These are phyloP conservation scores for Paramecium biaurelia DNA, from an alignment of 73 alveolate genomes.

Conservation along the genomic window DNA sequence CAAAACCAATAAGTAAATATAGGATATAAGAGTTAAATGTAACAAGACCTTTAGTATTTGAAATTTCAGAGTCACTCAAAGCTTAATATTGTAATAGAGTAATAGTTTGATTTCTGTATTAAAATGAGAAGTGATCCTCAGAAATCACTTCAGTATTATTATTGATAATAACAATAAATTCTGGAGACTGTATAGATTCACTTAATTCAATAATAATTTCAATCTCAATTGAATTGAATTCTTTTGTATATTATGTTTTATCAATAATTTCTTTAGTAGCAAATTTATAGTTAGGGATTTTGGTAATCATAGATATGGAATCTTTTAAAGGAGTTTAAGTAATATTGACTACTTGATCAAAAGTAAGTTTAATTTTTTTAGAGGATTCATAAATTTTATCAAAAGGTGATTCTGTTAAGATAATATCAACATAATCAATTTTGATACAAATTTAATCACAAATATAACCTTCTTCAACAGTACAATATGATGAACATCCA, in stretches of 20 bases:
- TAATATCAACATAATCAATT: not conserved
- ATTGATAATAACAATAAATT: not conserved
- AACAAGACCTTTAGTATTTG: not conserved
- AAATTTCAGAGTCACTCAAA: not conserved
- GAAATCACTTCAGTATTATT: not conserved
- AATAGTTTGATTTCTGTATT: not conserved
- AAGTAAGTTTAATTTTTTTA: not conserved
- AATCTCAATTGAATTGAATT: not conserved
- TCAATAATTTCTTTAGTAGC: not conserved
- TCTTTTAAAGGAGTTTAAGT: not conserved
- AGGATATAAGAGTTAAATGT: not conserved
- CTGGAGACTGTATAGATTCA: not conserved
- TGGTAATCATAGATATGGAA: not conserved
- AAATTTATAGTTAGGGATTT: not conserved
- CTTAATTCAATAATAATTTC: not conserved
- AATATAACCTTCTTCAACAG: conserved; percentile 55
- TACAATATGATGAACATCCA: conserved; percentile 62
- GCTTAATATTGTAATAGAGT: not conserved
- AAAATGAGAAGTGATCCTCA: not conserved
- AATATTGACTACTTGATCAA: not conserved
- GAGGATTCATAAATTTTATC: not conserved
- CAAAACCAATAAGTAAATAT: not conserved
- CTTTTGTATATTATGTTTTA: not conserved
- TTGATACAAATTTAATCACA: conserved; percentile 36
- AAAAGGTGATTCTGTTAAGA: too few relatives aligned